phyloP scores from a whole-genome alignment of 2,329 filamentous ascomycete species.

The Sclerotinia borealis region DNA sequence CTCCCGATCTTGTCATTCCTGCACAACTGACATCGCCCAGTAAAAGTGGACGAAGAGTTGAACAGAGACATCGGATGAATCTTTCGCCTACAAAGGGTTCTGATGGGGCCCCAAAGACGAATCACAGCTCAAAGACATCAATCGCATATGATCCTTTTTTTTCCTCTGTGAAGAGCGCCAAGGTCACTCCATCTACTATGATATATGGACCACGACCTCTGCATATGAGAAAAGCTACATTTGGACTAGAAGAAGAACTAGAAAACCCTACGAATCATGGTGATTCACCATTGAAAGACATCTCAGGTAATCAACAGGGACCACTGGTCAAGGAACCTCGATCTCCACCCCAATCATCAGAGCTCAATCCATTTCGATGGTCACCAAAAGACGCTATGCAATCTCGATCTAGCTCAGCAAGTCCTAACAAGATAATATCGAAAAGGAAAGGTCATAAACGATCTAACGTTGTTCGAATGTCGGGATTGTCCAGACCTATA shows the following conservation, averaged over 20 bases:
- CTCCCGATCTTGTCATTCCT: conserved; percentile 22
- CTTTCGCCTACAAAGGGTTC: conserved; percentile 17
- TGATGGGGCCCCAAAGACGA: neutral
- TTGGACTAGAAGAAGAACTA: conserved; percentile 18
- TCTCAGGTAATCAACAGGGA: conserved; percentile 22
- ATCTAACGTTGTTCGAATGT: conserved; percentile 26
- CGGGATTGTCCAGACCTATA: conserved; percentile 20
- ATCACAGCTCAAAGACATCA: neutral
- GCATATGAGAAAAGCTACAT: conserved; percentile 26
- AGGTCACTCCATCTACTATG: conserved; percentile 11
- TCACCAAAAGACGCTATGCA: conserved; percentile 23
- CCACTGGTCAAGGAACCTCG: conserved; percentile 6
- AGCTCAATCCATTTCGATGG: conserved; percentile 28
- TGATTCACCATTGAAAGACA: conserved; percentile 19
- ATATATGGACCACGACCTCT: conserved; percentile 19
- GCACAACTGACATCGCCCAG: conserved; percentile 24
- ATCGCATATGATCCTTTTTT: conserved; percentile 24
- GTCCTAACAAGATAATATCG: conserved; percentile 10
- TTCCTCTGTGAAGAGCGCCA: conserved; percentile 19
- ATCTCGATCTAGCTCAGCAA: conserved; percentile 11
- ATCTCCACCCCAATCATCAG: neutral
- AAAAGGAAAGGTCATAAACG: conserved; percentile 25
- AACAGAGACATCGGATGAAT: conserved; percentile 15
- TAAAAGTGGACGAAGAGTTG: conserved; percentile 13
- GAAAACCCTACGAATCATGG: conserved; percentile 14